phyloP scores from a whole-genome alignment of 129 eudicot genomes.

The Logfia minima region DNA sequence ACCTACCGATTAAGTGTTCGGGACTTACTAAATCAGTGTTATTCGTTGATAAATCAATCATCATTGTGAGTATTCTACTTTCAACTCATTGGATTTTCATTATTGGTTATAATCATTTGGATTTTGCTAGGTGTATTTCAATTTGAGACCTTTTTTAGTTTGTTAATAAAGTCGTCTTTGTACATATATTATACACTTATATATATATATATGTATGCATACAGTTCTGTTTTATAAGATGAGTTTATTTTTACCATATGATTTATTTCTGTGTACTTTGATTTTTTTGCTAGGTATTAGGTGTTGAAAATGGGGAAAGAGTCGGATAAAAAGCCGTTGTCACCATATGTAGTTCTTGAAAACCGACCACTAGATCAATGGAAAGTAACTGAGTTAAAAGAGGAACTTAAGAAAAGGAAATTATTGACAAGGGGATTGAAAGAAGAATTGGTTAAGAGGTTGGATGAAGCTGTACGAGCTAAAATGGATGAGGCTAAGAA shows the following conservation, averaged over 20 bases:
- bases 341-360: slow-evolving; percentile 61
- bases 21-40: slow-evolving; percentile 19
- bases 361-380: slow-evolving; percentile 82
- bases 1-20: slow-evolving; percentile 32
- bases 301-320: slow-evolving; percentile 28
- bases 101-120: neutral
- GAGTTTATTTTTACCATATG: neutral
- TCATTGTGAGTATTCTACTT: slow-evolving; percentile 32
- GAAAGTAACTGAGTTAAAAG: slow-evolving; percentile 92
- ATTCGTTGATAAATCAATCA: slow-evolving; percentile 6
- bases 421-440: slow-evolving; percentile 68
- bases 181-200: neutral
- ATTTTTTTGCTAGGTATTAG: slow-evolving; percentile 34
- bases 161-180: neutral
- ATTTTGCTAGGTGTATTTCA: neutral
- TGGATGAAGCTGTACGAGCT: slow-evolving; percentile 64
- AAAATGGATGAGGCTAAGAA: slow-evolving; percentile 43
- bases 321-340: slow-evolving; percentile 46
- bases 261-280: neutral
- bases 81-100: neutral
- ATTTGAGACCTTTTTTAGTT: neutral
- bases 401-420: slow-evolving; percentile 80
- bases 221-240: neutral
- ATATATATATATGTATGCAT: neutral
- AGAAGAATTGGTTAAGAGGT: slow-evolving; percentile 73